These are phyloP conservation scores for Cercospora brassicicola DNA, from an alignment of 2,329 filamentous ascomycete species.

Conservation along the genomic window DNA sequence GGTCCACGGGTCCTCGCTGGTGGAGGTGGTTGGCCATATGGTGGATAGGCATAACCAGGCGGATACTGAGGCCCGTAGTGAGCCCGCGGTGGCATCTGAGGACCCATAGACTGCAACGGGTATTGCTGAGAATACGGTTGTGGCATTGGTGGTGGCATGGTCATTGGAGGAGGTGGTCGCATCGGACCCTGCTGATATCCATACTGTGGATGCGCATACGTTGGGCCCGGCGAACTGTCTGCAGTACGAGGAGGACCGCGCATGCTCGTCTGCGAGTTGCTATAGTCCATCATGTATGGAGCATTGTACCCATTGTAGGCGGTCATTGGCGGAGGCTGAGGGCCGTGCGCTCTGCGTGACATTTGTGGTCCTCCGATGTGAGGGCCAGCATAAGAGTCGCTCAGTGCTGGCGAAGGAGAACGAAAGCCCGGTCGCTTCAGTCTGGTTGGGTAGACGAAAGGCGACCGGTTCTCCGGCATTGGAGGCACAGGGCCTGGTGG, in stretches of 20 bases:
- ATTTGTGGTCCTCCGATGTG: slow-evolving; percentile 32
- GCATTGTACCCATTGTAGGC: slow-evolving; percentile 36
- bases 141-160: slow-evolving; percentile 26
- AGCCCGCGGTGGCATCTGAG: slow-evolving; percentile 16
- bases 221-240: slow-evolving; percentile 28
- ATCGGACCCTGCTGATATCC: slow-evolving; percentile 32
- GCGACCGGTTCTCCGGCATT: slow-evolving; percentile 40
- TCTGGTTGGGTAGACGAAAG: slow-evolving; percentile 46
- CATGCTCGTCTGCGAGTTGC: slow-evolving; percentile 27
- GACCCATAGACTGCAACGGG: slow-evolving; percentile 24
- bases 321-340: slow-evolving; percentile 29
- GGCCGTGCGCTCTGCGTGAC: slow-evolving; percentile 25
- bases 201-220: slow-evolving; percentile 33
- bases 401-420: slow-evolving; percentile 47
- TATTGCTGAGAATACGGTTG: slow-evolving; percentile 26
- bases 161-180: slow-evolving; percentile 25
- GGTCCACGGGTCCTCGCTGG: slow-evolving; percentile 29
- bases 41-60: slow-evolving; percentile 26
- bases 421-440: slow-evolving; percentile 46
- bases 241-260: slow-evolving; percentile 32
- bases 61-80: slow-evolving; percentile 27
- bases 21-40: slow-evolving; percentile 27
- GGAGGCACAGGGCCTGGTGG: slow-evolving; percentile 37
- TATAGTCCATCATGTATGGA: slow-evolving; percentile 32
- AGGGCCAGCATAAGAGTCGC: slow-evolving; percentile 40